Percentiles rank a stretch among this genome's conserved stretches.
phyloP scores from a whole-genome alignment of 495 filamentous ascomycete species.

The Tuber magnatum region DNA sequence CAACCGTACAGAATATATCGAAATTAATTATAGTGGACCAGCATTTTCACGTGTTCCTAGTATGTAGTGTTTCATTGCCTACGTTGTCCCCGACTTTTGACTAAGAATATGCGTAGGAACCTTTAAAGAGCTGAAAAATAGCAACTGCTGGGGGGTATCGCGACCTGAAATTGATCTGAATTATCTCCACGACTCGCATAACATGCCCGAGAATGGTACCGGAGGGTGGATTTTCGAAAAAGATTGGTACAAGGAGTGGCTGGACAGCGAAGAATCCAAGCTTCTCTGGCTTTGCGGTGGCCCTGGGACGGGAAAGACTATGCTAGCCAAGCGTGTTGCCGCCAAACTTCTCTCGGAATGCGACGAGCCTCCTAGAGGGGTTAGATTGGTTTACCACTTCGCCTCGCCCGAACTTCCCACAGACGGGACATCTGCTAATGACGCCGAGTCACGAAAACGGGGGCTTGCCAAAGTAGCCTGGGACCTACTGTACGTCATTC shows the following conservation, averaged over 20 bases:
- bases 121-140: not conserved
- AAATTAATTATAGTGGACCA: not conserved
- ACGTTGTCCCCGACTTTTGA: not conserved
- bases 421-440: not conserved
- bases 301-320: no score
- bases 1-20: not conserved
- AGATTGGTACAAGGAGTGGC: not conserved
- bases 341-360: constrained; percentile 4
- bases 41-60: not conserved
- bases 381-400: not conserved
- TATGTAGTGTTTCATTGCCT: not conserved
- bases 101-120: not conserved
- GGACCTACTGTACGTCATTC: not conserved
- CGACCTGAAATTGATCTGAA: not conserved
- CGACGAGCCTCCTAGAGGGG: constrained; percentile 13
- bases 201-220: not conserved
- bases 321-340: not conserved
- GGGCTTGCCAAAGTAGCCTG: not conserved
- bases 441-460: not conserved
- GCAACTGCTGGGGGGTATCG: not conserved
- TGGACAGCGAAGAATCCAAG: no score
- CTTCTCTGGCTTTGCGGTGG: no score
- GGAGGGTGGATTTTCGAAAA: not conserved
- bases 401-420: not conserved
- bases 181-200: not conserved